phyloP scores from a whole-genome alignment of 2,329 filamentous ascomycete species.

The Clarireedia hainanense region DNA sequence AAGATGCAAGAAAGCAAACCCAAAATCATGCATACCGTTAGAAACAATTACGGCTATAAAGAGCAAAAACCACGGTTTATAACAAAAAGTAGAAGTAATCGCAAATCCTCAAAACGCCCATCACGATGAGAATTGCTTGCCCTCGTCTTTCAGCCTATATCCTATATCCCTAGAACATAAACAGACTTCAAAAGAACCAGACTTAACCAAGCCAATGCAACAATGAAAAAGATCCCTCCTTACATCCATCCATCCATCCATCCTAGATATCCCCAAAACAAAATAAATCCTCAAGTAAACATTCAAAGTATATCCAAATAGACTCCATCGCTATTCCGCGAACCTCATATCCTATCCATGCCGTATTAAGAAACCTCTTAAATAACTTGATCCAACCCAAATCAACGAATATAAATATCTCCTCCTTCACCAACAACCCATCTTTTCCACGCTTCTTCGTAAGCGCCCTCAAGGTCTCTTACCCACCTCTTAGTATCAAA shows the following conservation, averaged over 20 bases:
- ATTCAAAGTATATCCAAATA: too few relatives aligned
- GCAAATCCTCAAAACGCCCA: too few relatives aligned
- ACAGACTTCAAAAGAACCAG: too few relatives aligned
- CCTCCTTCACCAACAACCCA: conserved; percentile 86
- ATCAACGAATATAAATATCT: conserved; percentile 68
- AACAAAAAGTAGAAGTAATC: too few relatives aligned
- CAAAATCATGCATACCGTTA: too few relatives aligned
- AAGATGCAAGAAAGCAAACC: too few relatives aligned
- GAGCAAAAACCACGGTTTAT: too few relatives aligned
- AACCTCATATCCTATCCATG: too few relatives aligned
- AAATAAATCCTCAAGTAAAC: neutral
- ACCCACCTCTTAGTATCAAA: conserved; percentile 95
- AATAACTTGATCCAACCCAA: too few relatives aligned
- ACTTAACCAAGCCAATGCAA: neutral
- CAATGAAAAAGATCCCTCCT: neutral
- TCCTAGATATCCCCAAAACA: neutral
- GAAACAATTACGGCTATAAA: too few relatives aligned
- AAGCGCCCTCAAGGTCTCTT: conserved; percentile 77
- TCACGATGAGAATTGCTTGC: neutral
- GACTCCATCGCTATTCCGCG: neutral
- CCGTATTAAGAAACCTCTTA: too few relatives aligned
- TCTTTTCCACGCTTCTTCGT: conserved; percentile 77
- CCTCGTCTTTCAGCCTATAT: neutral
- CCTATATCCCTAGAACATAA: neutral
- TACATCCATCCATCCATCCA: neutral